phyloP scores from a whole-genome alignment of 768 basidiomycete genomes.

The Serendipita vermifera region DNA sequence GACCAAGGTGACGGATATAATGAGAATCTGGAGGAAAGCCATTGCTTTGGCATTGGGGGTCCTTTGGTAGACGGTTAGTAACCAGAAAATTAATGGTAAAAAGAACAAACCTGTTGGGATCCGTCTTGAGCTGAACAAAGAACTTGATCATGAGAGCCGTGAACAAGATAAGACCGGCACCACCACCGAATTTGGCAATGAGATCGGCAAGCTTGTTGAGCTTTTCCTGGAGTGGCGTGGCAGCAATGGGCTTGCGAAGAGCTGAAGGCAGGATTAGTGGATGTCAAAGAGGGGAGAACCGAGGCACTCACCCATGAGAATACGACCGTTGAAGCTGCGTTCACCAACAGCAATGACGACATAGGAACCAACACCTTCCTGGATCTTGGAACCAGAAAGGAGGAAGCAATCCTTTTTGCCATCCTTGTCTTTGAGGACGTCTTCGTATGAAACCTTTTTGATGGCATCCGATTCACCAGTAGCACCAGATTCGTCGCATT shows the following conservation, averaged over 20 bases:
- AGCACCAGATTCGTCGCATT: conserved; percentile 91
- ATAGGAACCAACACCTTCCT: conserved; percentile 89
- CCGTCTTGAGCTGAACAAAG: conserved; percentile 70
- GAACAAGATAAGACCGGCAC: conserved; percentile 75
- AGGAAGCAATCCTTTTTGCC: conserved; percentile 83
- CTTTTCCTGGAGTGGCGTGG: conserved; percentile 89
- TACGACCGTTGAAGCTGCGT: conserved; percentile 89
- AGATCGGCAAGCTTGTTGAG: conserved; percentile 87
- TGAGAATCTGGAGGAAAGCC: conserved; percentile 81
- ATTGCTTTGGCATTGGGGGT: conserved; percentile 75
- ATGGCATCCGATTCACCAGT: conserved; percentile 97
- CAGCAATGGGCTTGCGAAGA: conserved; percentile 71
- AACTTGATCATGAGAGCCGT: conserved; percentile 80
- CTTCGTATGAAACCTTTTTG: conserved; percentile 68
- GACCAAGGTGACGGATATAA: conserved; percentile 86
- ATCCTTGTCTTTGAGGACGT: conserved; percentile 38
- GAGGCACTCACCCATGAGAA: conserved; percentile 78
- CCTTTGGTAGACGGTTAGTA: conserved; percentile 23
- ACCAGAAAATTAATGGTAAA: neutral
- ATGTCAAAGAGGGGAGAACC: neutral
- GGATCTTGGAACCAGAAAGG: conserved; percentile 80
- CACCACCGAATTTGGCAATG: conserved; percentile 82
- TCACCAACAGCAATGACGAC: conserved; percentile 86
- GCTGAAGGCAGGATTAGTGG: conserved; percentile 32
- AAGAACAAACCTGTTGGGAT: conserved; percentile 40